These are phyloP conservation scores for Lachancea dasiensis DNA, from an alignment of 805 yeast species.

Conservation along the genomic window DNA sequence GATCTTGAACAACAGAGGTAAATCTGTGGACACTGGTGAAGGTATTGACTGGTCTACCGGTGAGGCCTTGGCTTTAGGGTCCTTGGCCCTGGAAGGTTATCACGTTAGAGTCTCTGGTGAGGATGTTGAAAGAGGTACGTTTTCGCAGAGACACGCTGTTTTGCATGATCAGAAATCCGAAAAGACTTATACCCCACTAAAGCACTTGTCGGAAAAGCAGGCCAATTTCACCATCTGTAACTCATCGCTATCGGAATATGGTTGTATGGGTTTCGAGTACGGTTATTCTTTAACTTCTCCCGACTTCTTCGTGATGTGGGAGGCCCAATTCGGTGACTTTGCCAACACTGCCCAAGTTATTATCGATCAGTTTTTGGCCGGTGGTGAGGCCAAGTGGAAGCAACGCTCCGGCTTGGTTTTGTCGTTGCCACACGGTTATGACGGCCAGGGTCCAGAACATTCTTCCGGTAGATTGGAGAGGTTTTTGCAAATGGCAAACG, in stretches of 20 bases:
- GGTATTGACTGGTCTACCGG: conserved; percentile 99
- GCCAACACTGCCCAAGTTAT: conserved; percentile 99
- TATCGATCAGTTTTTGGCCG: conserved; percentile 91
- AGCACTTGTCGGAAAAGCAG: conserved; percentile 71
- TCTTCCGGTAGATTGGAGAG: conserved; percentile 97
- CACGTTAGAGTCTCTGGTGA: conserved; percentile 98
- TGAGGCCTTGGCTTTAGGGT: conserved; percentile 97
- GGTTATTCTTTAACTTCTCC: conserved; percentile 98
- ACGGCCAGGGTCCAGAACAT: conserved; percentile 99
- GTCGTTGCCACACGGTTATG: conserved; percentile 98
- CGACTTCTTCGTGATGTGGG: conserved; percentile 97
- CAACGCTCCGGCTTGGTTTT: conserved; percentile 96
- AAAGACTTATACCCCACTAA: conserved; percentile 76
- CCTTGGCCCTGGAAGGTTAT: conserved; percentile 86
- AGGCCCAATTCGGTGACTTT: conserved; percentile 99
- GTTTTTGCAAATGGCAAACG: conserved; percentile 91
- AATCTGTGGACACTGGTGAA: conserved; percentile 80
- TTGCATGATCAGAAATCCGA: conserved; percentile 93
- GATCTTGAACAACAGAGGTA: conserved; percentile 81
- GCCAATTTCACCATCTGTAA: conserved; percentile 84
- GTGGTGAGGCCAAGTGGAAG: conserved; percentile 98
- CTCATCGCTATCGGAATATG: conserved; percentile 96
- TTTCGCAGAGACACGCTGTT: conserved; percentile 98
- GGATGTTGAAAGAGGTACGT: conserved; percentile 99
- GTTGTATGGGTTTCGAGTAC: conserved; percentile 98